Base-by-base conservation (phyloP, 106 monocot genomes). In the Amphibolis antarctica region DNA sequence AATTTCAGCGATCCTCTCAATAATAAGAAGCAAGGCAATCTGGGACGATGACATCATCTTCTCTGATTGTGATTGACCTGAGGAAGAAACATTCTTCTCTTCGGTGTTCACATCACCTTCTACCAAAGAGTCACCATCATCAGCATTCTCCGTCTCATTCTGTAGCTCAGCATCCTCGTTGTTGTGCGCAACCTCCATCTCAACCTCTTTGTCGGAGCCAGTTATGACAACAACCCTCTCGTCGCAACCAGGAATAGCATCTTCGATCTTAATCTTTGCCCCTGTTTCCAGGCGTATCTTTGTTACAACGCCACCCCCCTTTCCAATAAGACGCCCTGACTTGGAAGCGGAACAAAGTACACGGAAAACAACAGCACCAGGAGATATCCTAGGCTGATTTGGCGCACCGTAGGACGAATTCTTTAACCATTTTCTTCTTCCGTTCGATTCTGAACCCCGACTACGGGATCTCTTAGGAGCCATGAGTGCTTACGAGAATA, bases 291-390 rank as follows among this genome's bases (percentile, higher is more conserved):
- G 63, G 10, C 89, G 82, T 67, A 96, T 96, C 55, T 77, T 96
- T 48, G 82, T 64, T 42, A 96, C 69, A 69, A 90, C 78, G 13
- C 80, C 62, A 36, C 90, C 96, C 22, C 90, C 96, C 79, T 90
- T 90, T n/a, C 96, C 96, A 69, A 96, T 88, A 12, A 90, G 53
- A 55, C 82, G 79, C 30, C 90, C 96, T 68, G 78, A 80, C 54
- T 90, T 84, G 0, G 96, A 80, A 58, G 74, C 29, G 48, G 81
- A 90, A 46, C 86, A 96, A 56, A 96, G 84, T 18, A 96, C 28
- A 5, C 86, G 86, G 51, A 86, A 84, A 19, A 82, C 62, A 56
- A 74, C 36, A 69, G 73, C 52, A 9, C 86, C 79, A 20, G 68
- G 59, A 19, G 70, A 23, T 27, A 47, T 23, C 60, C 77, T 83